Conservation (phyloP, 306 rosid species). For the Trifolium fragiferum region DNA sequence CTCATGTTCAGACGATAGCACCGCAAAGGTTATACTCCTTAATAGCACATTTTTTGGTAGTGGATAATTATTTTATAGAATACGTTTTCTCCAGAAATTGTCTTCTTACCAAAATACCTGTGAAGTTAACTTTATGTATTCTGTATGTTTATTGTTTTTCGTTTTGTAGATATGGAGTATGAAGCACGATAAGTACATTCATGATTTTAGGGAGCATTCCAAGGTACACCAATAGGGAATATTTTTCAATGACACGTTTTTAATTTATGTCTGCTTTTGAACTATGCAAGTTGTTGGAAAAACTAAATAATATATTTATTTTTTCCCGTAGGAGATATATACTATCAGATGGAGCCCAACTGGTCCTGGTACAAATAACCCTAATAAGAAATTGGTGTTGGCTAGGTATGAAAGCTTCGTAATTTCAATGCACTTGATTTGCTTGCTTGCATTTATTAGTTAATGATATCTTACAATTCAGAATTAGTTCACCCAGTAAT, state of each 20-base stretch:
- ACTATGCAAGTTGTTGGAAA: slow-evolving; percentile 9
- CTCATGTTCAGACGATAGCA: slow-evolving; percentile 92
- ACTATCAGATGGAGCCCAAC: slow-evolving; percentile 98
- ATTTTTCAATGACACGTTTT: neutral
- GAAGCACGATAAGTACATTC: slow-evolving; percentile 84
- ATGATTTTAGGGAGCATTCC: slow-evolving; percentile 87
- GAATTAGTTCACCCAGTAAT: slow-evolving; percentile 5
- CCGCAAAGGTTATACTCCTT: slow-evolving; percentile 71
- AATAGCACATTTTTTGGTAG: neutral
- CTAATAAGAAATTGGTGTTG: slow-evolving; percentile 76
- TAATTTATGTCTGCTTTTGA: slow-evolving; percentile 19
- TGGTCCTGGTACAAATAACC: slow-evolving; percentile 81
- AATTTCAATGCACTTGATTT: slow-evolving; percentile 13
- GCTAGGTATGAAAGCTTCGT: slow-evolving; percentile 70
- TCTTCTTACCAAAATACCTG: neutral
- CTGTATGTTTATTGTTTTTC: neutral
- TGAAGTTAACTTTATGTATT: slow-evolving; percentile 22
- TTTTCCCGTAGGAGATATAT: slow-evolving; percentile 80
- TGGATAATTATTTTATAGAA: neutral
- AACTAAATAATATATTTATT: slow-evolving; percentile 38
- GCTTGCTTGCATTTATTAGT: neutral
- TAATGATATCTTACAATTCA: neutral
- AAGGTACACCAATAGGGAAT: slow-evolving; percentile 60
- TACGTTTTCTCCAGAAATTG: neutral
- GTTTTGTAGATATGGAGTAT: slow-evolving; percentile 88